Base-by-base conservation (phyloP, 306 rosid species). In the Dalbergia oliveri region DNA sequence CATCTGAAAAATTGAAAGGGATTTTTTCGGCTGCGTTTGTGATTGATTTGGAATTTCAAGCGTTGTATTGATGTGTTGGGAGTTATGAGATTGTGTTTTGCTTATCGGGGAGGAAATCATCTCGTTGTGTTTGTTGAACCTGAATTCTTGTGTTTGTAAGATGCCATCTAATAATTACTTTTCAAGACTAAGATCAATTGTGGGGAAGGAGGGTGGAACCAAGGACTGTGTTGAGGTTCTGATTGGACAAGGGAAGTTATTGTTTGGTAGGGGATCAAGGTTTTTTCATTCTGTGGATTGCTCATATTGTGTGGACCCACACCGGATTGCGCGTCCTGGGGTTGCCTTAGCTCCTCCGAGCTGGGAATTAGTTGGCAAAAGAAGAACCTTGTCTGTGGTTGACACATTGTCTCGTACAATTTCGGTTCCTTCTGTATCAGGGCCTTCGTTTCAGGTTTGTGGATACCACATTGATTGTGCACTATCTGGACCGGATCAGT, bases 141-240 rank as follows among this genome's bases (percentile, higher is more conserved):
- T 33, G 69, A 77, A 73, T 66, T 67, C 44, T 77, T 81, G 34
- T 77, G 74, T 79, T 69, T 84, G 72, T 91, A 93, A 91, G 78
- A 96, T 96, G 99, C 94, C 96, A 82, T 86, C 97, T 11, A 65
- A 82, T n/a, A 65, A 83, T 76, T 74, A 87, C 80, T 84, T 90
- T 79, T 91, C 89, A 8, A 88, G 86, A 76, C 56, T 93, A 26
- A 87, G 81, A 59, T 88, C 89, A 3, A 15, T 86, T 85, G 78
- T 77, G 15, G 90, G 94, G 84, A 78, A 85, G 83, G 97, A 92
- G 80, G 83, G 66, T 35, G 86, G 82, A 78, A 51, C 84, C 37
- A 83, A 59, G 37, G 89, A 80, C 35, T 86, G 92, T 23, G 26
- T 91, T 67, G 90, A 88, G 35, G 63, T 88, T 85, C 61, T 92